phyloP scores from a whole-genome alignment of 2,329 filamentous ascomycete species.

The Rugonectria rugulosa region DNA sequence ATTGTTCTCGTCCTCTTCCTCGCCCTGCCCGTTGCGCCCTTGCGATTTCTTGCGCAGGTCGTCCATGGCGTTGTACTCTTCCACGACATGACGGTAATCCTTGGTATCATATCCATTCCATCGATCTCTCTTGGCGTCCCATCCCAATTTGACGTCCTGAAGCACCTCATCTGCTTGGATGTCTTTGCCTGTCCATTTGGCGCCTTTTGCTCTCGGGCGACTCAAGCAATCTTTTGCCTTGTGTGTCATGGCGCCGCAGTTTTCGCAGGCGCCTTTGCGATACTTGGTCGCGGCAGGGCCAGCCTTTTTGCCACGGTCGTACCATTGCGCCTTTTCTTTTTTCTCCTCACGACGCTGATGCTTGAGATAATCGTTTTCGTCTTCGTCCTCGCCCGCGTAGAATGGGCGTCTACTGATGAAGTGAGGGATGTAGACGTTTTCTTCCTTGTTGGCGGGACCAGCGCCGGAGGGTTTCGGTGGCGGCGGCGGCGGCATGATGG shows the following conservation, averaged over 20 bases:
- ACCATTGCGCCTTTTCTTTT: slow-evolving; percentile 83
- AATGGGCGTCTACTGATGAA: slow-evolving; percentile 99
- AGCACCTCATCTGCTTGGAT: slow-evolving; percentile 92
- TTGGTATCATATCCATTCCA: slow-evolving; percentile 98
- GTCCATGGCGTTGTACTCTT: slow-evolving; percentile 89
- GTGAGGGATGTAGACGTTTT: slow-evolving; percentile 97
- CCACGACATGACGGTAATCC: slow-evolving; percentile 86
- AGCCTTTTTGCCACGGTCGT: slow-evolving; percentile 84
- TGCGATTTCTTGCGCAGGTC: slow-evolving; percentile 68
- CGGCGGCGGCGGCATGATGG: slow-evolving; percentile 35
- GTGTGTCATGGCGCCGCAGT: slow-evolving; percentile 97
- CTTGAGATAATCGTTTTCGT: slow-evolving; percentile 88
- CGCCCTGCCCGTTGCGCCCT: slow-evolving; percentile 52
- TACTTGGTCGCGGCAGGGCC: slow-evolving; percentile 94
- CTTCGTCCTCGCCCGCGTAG: slow-evolving; percentile 83
- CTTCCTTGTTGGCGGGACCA: slow-evolving; percentile 72
- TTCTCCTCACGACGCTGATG: slow-evolving; percentile 79
- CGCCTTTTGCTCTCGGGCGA: slow-evolving; percentile 86
- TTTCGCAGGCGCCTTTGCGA: slow-evolving; percentile 97
- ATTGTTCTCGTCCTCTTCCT: slow-evolving; percentile 60
- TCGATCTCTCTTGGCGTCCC: slow-evolving; percentile 96
- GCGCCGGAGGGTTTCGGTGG: slow-evolving; percentile 47
- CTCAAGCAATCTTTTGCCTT: slow-evolving; percentile 94
- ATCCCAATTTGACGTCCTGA: slow-evolving; percentile 86
- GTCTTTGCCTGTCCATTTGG: slow-evolving; percentile 89